These are phyloP conservation scores for Coelastrella sp. DNA, from an alignment of 139 green algal genomes.

Conservation along the genomic window DNA sequence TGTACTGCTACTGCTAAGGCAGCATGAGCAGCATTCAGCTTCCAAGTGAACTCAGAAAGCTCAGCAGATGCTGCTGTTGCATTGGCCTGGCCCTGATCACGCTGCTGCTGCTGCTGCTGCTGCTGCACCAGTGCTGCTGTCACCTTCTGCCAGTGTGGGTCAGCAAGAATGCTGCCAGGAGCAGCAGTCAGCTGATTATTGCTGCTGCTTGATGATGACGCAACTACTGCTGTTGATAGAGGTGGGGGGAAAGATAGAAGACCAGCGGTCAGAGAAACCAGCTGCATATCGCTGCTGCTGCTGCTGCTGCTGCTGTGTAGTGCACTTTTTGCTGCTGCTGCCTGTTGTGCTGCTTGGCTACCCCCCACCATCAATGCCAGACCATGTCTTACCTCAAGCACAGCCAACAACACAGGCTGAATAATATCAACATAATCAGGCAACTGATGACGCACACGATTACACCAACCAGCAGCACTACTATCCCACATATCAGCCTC, in stretches of 20 bases:
- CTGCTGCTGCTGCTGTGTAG: not conserved
- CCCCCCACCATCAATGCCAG: slow-evolving; percentile 63
- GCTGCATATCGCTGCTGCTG: not conserved
- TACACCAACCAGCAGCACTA: slow-evolving; percentile 68
- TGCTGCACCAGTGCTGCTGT: not conserved
- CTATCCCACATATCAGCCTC: slow-evolving; percentile 60
- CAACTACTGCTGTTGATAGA: not conserved
- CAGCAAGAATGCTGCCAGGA: slow-evolving; percentile 19
- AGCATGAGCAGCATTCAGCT: slow-evolving; percentile 62
- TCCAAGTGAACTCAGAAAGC: slow-evolving; percentile 62
- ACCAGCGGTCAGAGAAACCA: slow-evolving; percentile 31
- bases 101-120: slow-evolving; percentile 20
- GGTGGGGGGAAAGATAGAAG: slow-evolving; percentile 56
- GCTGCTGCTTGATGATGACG: slow-evolving; percentile 4
- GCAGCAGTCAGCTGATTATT: not conserved
- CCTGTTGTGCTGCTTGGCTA: slow-evolving; percentile 26
- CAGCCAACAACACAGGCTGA: slow-evolving; percentile 85
- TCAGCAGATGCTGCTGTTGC: slow-evolving; percentile 48
- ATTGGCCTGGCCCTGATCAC: not conserved
- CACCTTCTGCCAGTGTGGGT: slow-evolving; percentile 8
- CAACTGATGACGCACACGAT: slow-evolving; percentile 66
- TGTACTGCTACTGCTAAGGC: slow-evolving; percentile 60
- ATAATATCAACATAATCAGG: slow-evolving; percentile 86
- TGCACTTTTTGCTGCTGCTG: slow-evolving; percentile 18
- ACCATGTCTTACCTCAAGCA: slow-evolving; percentile 74